These are phyloP conservation scores for Fusarium graminum DNA, from an alignment of 2,329 filamentous ascomycete species.

Conservation along the genomic window DNA sequence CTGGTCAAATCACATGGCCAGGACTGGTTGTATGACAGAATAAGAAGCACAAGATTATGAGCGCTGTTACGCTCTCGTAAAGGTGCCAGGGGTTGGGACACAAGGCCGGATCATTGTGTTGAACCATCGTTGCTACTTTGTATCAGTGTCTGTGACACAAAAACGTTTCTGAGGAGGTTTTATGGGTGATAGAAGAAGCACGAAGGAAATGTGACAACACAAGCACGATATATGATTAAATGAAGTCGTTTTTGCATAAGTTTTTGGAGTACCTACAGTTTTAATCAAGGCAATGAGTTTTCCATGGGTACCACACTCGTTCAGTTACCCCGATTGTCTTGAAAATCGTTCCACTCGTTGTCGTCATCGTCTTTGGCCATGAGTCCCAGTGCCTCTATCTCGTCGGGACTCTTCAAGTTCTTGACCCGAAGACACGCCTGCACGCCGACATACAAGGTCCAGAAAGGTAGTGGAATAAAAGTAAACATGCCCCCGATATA, in stretches of 20 bases:
- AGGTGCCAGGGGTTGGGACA: slow-evolving; percentile 14
- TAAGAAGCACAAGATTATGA: slow-evolving; percentile 18
- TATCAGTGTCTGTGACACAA: slow-evolving; percentile 33
- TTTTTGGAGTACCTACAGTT: slow-evolving; percentile 20
- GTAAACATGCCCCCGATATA: slow-evolving; percentile 10
- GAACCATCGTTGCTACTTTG: slow-evolving; percentile 24
- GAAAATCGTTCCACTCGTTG: slow-evolving; percentile 25
- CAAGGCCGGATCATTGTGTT: slow-evolving; percentile 30
- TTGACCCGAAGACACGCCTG: slow-evolving; percentile 33
- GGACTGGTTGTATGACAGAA: slow-evolving; percentile 17
- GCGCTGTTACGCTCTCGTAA: slow-evolving; percentile 16
- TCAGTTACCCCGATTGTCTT: slow-evolving; percentile 26
- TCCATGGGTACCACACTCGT: neutral
- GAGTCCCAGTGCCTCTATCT: slow-evolving; percentile 25
- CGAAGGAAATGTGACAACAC: slow-evolving; percentile 3
- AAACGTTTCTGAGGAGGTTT: slow-evolving; percentile 4
- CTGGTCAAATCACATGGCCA: slow-evolving; percentile 9
- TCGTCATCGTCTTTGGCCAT: slow-evolving; percentile 20
- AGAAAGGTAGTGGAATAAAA: slow-evolving; percentile 23
- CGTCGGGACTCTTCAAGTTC: slow-evolving; percentile 17
- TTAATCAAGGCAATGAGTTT: slow-evolving; percentile 14
- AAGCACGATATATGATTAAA: slow-evolving; percentile 16
- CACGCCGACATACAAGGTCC: slow-evolving; percentile 34
- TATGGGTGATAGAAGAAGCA: slow-evolving; percentile 1
- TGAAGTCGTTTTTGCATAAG: slow-evolving; percentile 22